Evolutionary conservation across 176 grass and related monocot species (phyloP).

Genomic region (Themeda triandra): DNA sequence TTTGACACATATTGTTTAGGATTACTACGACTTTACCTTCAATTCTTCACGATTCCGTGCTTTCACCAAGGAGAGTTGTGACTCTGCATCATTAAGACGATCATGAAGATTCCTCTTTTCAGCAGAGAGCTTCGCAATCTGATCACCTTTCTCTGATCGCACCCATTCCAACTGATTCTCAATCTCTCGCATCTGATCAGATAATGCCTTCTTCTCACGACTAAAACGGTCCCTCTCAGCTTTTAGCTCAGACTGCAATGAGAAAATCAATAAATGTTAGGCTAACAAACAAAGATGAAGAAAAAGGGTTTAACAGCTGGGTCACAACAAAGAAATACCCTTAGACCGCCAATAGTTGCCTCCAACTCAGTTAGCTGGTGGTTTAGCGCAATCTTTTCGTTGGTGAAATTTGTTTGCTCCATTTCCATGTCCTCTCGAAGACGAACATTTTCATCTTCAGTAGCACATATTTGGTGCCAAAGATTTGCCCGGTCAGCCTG

Average conservation of each 20-base stretch:
- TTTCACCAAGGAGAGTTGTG: conserved; percentile 78
- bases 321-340: conserved; percentile 49
- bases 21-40: conserved; percentile 52
- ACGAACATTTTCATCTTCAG: conserved; percentile 88
- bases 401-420: conserved; percentile 59
- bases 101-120: conserved; percentile 76
- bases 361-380: conserved; percentile 51
- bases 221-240: conserved; percentile 62
- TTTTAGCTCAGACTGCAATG: conserved; percentile 78
- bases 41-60: conserved; percentile 73
- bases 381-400: conserved; percentile 55
- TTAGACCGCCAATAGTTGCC: conserved; percentile 51
- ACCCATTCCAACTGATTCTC: conserved; percentile 97
- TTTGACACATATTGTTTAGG: not conserved
- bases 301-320: conserved; percentile 12
- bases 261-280: conserved; percentile 34
- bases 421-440: conserved; percentile 71
- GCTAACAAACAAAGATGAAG: conserved; percentile 27
- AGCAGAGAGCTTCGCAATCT: conserved; percentile 68
- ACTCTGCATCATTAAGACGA: conserved; percentile 75
- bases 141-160: conserved; percentile 88
- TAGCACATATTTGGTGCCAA: conserved; percentile 81
- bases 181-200: conserved; percentile 61
- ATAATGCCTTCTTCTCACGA: conserved; percentile 63
- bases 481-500: conserved; percentile 81